These are phyloP conservation scores for Cryptosporidium baileyi DNA, from an alignment of 169 alveolate genomes.

Conservation along the genomic window DNA sequence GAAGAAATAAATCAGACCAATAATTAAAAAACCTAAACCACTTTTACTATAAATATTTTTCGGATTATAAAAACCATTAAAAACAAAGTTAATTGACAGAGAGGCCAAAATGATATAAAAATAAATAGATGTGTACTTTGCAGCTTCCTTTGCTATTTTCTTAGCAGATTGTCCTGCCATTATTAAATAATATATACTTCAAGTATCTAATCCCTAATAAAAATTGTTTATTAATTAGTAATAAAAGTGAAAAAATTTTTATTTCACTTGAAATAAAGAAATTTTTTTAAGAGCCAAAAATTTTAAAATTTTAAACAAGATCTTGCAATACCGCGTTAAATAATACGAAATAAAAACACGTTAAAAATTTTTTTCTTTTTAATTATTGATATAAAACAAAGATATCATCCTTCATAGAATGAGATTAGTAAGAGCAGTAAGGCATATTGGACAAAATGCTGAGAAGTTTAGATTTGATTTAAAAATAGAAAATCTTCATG, in stretches of 20 bases:
- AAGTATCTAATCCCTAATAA: neutral
- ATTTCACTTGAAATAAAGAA: neutral
- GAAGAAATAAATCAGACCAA: conserved; percentile 3
- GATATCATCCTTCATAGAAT: neutral
- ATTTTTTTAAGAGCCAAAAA: no score
- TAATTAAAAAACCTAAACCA: conserved; percentile 11
- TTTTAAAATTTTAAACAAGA: no score
- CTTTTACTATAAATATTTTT: neutral
- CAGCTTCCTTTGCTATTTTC: conserved; percentile 59
- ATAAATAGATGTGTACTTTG: conserved; percentile 31
- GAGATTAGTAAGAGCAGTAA: conserved; percentile 66
- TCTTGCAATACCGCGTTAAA: no score
- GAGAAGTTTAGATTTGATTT: conserved; percentile 64
- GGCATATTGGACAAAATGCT: conserved; percentile 59
- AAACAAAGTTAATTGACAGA: neutral
- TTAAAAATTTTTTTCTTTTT: no score
- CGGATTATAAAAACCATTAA: conserved; percentile 25
- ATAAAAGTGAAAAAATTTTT: no score
- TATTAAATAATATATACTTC: neutral
- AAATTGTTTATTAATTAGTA: neutral
- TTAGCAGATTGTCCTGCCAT: conserved; percentile 70
- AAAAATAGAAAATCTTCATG: conserved; percentile 26
- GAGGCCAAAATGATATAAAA: conserved; percentile 8
- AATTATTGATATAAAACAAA: neutral
- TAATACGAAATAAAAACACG: no score